phyloP scores from a whole-genome alignment of 306 rosid genomes.

The Trifolium dubium region DNA sequence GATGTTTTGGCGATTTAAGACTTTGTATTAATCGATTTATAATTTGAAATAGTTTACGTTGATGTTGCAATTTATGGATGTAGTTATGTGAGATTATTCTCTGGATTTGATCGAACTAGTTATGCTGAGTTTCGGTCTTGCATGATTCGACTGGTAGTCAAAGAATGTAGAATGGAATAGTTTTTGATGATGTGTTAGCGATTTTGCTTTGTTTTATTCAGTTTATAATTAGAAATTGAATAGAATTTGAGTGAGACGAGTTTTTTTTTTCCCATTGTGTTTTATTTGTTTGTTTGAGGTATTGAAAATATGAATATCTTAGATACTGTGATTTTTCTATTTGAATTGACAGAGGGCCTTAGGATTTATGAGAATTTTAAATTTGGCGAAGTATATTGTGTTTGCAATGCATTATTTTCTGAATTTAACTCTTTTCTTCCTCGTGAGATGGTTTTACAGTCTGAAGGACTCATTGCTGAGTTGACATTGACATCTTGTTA shows the following conservation, averaged over 20 bases:
- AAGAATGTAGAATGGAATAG: neutral
- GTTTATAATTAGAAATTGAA: conserved; percentile 3
- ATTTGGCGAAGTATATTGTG: conserved; percentile 16
- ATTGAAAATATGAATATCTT: conserved; percentile 21
- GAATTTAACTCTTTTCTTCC: conserved; percentile 17
- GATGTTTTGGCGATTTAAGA: neutral
- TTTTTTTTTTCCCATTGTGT: neutral
- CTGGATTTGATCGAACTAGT: conserved; percentile 3
- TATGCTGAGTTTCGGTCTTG: conserved; percentile 13
- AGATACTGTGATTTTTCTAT: neutral
- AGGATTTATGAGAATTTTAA: conserved; percentile 7
- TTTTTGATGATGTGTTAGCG: neutral
- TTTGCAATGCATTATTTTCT: neutral
- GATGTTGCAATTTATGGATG: conserved; percentile 1
- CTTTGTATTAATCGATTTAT: neutral
- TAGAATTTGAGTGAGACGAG: conserved; percentile 17
- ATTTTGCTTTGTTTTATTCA: neutral
- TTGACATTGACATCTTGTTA: conserved; percentile 74
- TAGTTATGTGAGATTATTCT: neutral
- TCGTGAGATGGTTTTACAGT: conserved; percentile 62
- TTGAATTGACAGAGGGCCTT: conserved; percentile 6
- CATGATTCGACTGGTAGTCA: conserved; percentile 7
- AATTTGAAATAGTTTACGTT: neutral
- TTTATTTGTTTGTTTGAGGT: conserved; percentile 16
- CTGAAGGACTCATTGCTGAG: conserved; percentile 88